Percentiles rank a stretch among this genome's conserved stretches.
Evolutionary conservation across 495 filamentous ascomycete genomes (phyloP).

Genomic region (Penicillium atrosanguineum): DNA sequence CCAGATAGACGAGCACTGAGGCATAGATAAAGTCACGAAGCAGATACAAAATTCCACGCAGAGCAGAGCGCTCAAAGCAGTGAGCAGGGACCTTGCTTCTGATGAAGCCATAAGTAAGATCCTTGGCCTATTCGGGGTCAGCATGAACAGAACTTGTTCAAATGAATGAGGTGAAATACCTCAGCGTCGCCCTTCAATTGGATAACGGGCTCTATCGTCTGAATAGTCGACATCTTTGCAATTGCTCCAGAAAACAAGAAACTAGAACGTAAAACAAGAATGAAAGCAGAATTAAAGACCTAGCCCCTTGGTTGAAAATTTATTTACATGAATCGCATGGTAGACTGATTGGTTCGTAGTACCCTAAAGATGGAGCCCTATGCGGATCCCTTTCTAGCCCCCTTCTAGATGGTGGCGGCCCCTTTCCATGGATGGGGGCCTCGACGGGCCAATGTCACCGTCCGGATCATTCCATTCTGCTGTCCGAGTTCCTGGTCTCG

Average conservation of each 20-base stretch:
- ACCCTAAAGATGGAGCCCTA: slow-evolving; percentile 15
- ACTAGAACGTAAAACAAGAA: slow-evolving; percentile 1
- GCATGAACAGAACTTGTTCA: not conserved
- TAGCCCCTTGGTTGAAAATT: slow-evolving; percentile 9
- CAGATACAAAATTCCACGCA: slow-evolving; percentile 17
- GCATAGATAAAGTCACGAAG: slow-evolving; percentile 18
- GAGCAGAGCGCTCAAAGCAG: slow-evolving; percentile 26
- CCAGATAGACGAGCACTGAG: slow-evolving; percentile 18
- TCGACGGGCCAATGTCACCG: slow-evolving; percentile 9
- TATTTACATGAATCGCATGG: slow-evolving; percentile 14
- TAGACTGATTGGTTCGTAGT: slow-evolving; percentile 17
- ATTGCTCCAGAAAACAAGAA: not conserved
- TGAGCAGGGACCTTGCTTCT: slow-evolving; percentile 23
- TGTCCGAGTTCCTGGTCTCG: slow-evolving; percentile 5
- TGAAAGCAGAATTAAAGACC: not conserved
- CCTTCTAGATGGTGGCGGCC: slow-evolving; percentile 14
- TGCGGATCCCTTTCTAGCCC: slow-evolving; percentile 16
- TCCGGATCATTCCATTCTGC: not conserved
- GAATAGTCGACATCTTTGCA: slow-evolving; percentile 11
- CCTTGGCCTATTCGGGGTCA: slow-evolving; percentile 11
- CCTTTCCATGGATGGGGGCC: slow-evolving; percentile 11
- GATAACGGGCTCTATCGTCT: slow-evolving; percentile 16
- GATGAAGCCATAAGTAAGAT: slow-evolving; percentile 17
- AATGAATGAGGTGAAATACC: slow-evolving; percentile 1
- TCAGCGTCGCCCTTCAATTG: slow-evolving; percentile 16